Evolutionary conservation across 208 protist genomes (phyloP).

Genomic region (Naegleria fowleri): DNA sequence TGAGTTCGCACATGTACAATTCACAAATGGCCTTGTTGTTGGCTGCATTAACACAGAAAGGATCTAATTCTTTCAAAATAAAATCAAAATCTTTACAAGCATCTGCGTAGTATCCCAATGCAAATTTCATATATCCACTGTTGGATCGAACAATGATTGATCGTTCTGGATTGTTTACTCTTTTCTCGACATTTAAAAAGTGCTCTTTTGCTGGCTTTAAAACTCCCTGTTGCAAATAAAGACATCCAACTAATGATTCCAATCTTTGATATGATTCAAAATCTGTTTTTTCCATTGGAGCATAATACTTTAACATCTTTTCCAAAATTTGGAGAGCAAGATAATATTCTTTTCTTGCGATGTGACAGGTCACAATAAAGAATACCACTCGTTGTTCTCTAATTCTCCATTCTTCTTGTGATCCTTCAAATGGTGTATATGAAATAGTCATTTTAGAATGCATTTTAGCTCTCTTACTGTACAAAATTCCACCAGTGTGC

Average conservation of each 20-base stretch:
- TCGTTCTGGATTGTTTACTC: not conserved
- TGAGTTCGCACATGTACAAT: constrained; percentile 10
- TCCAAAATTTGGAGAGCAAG: not conserved
- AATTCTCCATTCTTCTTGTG: not conserved
- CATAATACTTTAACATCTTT: not conserved
- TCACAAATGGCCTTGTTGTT: constrained; percentile 28
- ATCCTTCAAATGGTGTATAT: not conserved
- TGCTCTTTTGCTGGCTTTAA: not conserved
- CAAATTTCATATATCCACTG: not conserved
- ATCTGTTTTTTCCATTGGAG: not conserved
- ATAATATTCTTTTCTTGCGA: not conserved
- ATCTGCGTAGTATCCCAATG: not conserved
- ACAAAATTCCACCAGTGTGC: not conserved
- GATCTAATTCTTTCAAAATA: not conserved
- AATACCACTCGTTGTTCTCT: not conserved
- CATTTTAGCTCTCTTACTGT: not conserved
- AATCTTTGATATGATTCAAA: not conserved
- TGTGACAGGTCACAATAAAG: constrained; percentile 2
- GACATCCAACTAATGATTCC: constrained; percentile 17
- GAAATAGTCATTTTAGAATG: not conserved
- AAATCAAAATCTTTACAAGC: constrained; percentile 18
- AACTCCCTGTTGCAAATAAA: constrained; percentile 27
- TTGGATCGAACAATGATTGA: not conserved
- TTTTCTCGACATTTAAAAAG: constrained; percentile 23
- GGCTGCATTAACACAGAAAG: not conserved